Evolutionary conservation across 2,329 filamentous ascomycete species (phyloP), one percentile per base, ranked within the genome.

Genomic region (Paraconiothyrium sp.): DNA sequence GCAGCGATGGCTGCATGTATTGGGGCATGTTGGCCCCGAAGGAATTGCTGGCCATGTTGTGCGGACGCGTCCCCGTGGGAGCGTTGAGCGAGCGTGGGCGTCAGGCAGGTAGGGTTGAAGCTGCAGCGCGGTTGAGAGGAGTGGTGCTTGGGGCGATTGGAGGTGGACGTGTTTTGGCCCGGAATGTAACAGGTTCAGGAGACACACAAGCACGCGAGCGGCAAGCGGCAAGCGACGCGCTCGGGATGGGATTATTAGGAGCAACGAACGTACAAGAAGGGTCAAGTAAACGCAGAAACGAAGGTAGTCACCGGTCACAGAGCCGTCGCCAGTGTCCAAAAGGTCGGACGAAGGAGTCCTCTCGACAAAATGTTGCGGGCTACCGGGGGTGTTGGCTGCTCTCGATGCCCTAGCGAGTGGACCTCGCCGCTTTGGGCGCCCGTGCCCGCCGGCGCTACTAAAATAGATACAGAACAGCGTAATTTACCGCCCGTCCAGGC

Each of bases 1-100:
- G 93, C 72, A 99, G 84, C 63, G 94, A 97, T 60, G 93, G 88
- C 81, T 97, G 93, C 65, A 85, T 92, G 83, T 90, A 93, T 81
- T 78, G 86, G 78, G 76, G 81, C 65, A 75, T 77, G 69, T 78
- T 80, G 67, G 80, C 76, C 69, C 79, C 72, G 59, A 71, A 68
- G n/a, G 69, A 63, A 67, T 75, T 88, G 79, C 86, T 83, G 75
- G 88, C 84, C 88, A 90, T 91, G 77, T 70, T 83, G 78, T 78
- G 67, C 65, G 58, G 67, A 71, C 72, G 74, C 73, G 77, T 78
- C 76, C 77, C 76, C 65, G 68, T 60, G 72, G 76, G 76, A 76
- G 72, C 75, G 76, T 69, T 60, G 63, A 74, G 65, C 66, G 70
- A 72, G 66, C 63, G 72, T 60, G 61, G 44, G 57, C 54, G 63